A percentile compares a stretch with the other conserved stretches of the same genome.
Conservation (phyloP, 2,329 filamentous ascomycete species). For the Stemphylium beticola region DNA sequence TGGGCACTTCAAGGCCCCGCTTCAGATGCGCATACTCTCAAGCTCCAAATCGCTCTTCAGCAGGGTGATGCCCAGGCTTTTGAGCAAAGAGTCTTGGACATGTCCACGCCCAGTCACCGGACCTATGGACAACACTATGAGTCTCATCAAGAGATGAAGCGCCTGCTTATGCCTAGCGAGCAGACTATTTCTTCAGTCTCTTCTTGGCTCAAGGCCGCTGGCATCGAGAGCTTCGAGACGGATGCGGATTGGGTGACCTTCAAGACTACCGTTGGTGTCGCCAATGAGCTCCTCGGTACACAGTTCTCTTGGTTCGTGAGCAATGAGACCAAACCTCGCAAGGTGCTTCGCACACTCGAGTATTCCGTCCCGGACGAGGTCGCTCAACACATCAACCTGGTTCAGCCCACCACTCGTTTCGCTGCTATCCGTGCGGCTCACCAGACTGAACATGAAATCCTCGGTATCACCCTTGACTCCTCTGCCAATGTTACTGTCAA, state of each 20-base stretch:
- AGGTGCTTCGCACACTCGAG: constrained; percentile 53
- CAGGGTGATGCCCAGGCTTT: constrained; percentile 45
- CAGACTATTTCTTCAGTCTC: constrained; percentile 48
- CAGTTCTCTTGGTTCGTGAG: constrained; percentile 54
- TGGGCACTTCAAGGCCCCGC: constrained; percentile 31
- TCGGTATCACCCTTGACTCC: constrained; percentile 22
- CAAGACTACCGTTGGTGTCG: constrained; percentile 49
- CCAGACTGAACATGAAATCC: constrained; percentile 26
- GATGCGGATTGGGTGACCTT: constrained; percentile 48
- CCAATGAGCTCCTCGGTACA: constrained; percentile 55
- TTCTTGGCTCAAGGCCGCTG: constrained; percentile 53
- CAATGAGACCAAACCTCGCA: constrained; percentile 44
- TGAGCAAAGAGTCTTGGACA: constrained; percentile 47
- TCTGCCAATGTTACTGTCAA: constrained; percentile 21
- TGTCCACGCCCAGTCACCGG: constrained; percentile 56
- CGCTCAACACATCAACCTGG: constrained; percentile 51
- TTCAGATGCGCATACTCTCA: constrained; percentile 28
- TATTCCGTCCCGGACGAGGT: constrained; percentile 53
- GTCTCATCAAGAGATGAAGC: constrained; percentile 51
- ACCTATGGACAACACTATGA: constrained; percentile 59
- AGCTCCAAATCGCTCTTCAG: constrained; percentile 40
- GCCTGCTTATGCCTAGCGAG: constrained; percentile 51
- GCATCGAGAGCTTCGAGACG: constrained; percentile 46
- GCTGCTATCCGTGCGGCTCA: constrained; percentile 40
- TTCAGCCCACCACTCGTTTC: constrained; percentile 61